Conservation (phyloP, 2,329 filamentous ascomycete genomes). For the Colletotrichum somersetense region DNA sequence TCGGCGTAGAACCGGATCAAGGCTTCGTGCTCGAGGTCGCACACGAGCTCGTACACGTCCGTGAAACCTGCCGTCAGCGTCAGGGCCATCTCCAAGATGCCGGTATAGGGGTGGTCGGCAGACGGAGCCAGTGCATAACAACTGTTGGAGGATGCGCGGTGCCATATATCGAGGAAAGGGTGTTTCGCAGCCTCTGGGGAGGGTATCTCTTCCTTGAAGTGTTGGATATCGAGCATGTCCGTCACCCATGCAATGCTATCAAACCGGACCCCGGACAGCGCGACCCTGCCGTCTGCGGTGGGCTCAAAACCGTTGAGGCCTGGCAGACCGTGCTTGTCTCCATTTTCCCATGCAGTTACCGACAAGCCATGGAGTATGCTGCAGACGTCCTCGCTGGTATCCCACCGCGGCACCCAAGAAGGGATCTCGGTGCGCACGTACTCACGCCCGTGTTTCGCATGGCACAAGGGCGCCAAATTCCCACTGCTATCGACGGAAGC, state of each 20-base stretch:
- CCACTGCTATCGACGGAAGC: no score
- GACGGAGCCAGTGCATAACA: not conserved
- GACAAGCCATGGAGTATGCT: not conserved
- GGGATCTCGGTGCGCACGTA: no score
- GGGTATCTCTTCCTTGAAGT: slow-evolving; percentile 16
- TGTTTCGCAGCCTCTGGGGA: not conserved
- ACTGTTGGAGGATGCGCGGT: slow-evolving; percentile 6
- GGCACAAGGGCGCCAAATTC: no score
- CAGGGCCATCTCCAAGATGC: slow-evolving; percentile 9
- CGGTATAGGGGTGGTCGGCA: not conserved
- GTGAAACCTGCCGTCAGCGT: slow-evolving; percentile 19
- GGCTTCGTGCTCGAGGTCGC: no score
- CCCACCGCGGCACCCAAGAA: no score
- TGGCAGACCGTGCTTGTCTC: slow-evolving; percentile 15
- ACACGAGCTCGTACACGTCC: slow-evolving; percentile 9
- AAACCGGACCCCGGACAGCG: slow-evolving; percentile 20
- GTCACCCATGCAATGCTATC: slow-evolving; percentile 19
- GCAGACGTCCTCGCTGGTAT: not conserved
- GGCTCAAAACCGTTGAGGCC: not conserved
- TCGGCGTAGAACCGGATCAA: no score
- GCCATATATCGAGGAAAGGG: slow-evolving; percentile 19
- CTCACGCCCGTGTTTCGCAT: no score
- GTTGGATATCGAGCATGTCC: not conserved
- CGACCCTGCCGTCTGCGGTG: slow-evolving; percentile 4
- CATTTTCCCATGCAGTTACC: not conserved